A percentile compares a stretch with the other conserved stretches of the same genome.
phyloP scores from a whole-genome alignment of 1,284 basidiomycete species.

The Ceratobasidium sp. region DNA sequence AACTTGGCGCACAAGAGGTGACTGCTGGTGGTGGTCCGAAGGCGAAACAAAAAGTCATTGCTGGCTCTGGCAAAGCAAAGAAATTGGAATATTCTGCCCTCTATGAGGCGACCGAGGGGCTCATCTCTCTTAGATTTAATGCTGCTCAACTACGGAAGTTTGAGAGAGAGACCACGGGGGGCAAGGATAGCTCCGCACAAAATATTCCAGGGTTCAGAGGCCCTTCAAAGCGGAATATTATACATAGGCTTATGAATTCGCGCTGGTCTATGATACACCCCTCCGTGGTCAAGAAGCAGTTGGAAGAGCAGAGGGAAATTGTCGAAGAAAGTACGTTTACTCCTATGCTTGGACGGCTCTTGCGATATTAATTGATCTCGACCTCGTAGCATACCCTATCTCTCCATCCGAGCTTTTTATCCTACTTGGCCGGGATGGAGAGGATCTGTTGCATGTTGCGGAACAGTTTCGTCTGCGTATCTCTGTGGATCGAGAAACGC shows the following conservation, averaged over 20 bases:
- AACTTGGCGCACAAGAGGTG: constrained; percentile 36
- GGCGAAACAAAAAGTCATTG: constrained; percentile 21
- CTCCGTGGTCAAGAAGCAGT: background rate
- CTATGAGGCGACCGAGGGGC: constrained; percentile 26
- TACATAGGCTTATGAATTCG: constrained; percentile 32
- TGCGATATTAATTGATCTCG: background rate
- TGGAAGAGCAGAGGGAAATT: background rate
- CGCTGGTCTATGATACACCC: constrained; percentile 34
- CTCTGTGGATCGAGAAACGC: constrained; percentile 27
- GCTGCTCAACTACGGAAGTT: constrained; percentile 12
- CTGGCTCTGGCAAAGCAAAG: constrained; percentile 31
- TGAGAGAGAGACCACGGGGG: background rate
- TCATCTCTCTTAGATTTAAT: constrained; percentile 23
- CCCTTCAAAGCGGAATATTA: constrained; percentile 15
- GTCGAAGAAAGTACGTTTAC: constrained; percentile 13
- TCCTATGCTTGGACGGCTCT: background rate
- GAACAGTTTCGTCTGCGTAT: constrained; percentile 17
- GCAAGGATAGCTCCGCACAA: background rate
- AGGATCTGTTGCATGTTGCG: constrained; percentile 29
- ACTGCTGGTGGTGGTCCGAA: constrained; percentile 26
- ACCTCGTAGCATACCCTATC: constrained; percentile 10
- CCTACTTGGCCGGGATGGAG: constrained; percentile 28
- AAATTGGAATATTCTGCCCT: constrained; percentile 30
- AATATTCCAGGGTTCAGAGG: background rate
- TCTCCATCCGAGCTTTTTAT: constrained; percentile 35